Conservation (phyloP, 176 grass and related monocot genomes). For the Aegilops umbellulata region DNA sequence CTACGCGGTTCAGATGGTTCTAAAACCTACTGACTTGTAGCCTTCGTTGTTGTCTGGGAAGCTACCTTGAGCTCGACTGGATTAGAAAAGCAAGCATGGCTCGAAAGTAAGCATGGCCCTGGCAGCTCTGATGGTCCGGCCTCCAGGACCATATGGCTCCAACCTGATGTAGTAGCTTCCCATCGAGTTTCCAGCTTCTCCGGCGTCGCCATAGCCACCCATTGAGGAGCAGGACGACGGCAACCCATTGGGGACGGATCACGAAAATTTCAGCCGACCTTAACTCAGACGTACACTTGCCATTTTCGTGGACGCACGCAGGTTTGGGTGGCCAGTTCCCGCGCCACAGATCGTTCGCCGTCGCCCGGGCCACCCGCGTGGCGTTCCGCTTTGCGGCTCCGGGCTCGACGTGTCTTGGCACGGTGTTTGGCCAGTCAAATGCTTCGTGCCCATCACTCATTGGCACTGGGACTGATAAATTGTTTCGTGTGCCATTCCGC, state of each 20-base stretch:
- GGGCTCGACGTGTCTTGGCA: neutral
- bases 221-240: neutral
- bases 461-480: too few species aligned
- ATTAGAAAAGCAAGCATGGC: too few species aligned
- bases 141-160: too few species aligned
- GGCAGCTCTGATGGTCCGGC: too few species aligned
- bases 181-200: too few species aligned
- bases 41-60: neutral
- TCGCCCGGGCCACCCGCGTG: neutral
- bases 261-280: neutral
- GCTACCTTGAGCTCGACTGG: neutral
- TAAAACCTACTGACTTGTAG: neutral
- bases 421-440: neutral
- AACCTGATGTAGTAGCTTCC: too few species aligned
- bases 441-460: neutral
- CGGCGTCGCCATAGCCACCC: neutral
- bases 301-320: conserved; percentile 35
- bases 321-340: neutral
- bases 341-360: neutral
- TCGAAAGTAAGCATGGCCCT: too few species aligned
- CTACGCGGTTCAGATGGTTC: neutral
- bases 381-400: conserved; percentile 6
- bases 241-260: too few species aligned
- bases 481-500: too few species aligned
- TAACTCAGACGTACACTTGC: neutral